phyloP scores from a whole-genome alignment of 192 early-diverging fungal genomes.

The Obelidium mucronatum region DNA sequence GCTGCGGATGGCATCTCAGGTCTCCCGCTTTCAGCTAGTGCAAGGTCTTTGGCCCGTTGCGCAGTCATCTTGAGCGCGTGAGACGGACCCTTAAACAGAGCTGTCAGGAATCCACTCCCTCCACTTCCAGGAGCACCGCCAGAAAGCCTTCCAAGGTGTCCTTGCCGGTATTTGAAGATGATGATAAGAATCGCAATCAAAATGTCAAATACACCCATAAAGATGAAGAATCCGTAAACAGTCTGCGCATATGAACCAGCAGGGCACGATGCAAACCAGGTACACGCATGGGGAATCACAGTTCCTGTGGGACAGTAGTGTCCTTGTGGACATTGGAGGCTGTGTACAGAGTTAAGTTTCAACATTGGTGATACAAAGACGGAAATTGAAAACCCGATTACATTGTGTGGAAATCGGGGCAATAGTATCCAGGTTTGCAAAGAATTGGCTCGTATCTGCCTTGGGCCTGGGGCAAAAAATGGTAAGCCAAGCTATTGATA shows the following conservation, averaged over 20 bases:
- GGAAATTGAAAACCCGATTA: too few relatives aligned
- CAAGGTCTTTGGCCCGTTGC: slow-evolving; percentile 4
- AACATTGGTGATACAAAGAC: neutral
- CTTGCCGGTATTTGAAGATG: slow-evolving; percentile 37
- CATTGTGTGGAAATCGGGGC: slow-evolving; percentile 46
- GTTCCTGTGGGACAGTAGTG: slow-evolving; percentile 48
- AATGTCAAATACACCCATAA: slow-evolving; percentile 33
- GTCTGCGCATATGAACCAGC: slow-evolving; percentile 19
- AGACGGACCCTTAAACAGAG: slow-evolving; percentile 13
- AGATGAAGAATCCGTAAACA: slow-evolving; percentile 31
- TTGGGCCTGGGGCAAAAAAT: slow-evolving; percentile 35
- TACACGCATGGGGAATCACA: slow-evolving; percentile 37
- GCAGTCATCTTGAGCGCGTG: neutral
- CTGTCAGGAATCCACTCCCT: neutral
- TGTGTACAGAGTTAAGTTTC: neutral
- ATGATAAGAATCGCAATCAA: slow-evolving; percentile 36
- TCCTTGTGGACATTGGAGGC: slow-evolving; percentile 33
- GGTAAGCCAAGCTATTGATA: neutral
- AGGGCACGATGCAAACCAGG: slow-evolving; percentile 35
- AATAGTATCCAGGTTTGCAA: slow-evolving; percentile 51
- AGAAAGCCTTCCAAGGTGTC: neutral
- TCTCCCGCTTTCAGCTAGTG: neutral
- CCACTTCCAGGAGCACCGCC: neutral
- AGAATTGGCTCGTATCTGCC: slow-evolving; percentile 48
- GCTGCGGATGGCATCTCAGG: neutral